Evolutionary conservation across 352 stramenopile species (phyloP), one percentile per base, ranked within the genome.

Genomic region (Aphanomyces euteiches): DNA sequence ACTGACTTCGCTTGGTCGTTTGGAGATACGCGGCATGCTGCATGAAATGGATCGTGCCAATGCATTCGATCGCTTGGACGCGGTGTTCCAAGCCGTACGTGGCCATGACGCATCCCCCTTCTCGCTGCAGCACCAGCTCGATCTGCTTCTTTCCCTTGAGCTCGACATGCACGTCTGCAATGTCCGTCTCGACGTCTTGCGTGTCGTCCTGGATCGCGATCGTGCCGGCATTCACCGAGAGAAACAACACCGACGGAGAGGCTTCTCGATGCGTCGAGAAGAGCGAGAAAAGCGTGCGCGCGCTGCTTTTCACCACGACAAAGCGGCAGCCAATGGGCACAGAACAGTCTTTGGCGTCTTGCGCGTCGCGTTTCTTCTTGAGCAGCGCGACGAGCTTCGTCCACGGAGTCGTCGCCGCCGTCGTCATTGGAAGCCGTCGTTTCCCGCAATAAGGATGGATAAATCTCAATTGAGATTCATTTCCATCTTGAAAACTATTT

Each of bases 21-120:
- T 37, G 64, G 37, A 70, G 17, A 40, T 61, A 19, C 17, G 12
- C 47, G 15, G 61, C 48, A 47, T 70, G 64, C n/a, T 70, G 64
- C 4, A 70, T 63, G 38, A 70, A 41, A 21, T 70, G 12, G 8
- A 70, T 28, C n/a, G 47, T 56, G 15, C n/a, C 64, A 15, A 28
- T 39, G 40, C 59, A 70, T 21, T 70, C 64, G 40, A 61, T 34
- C 17, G 64, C 47, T 15, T 54, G 15, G 36, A 61, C 6, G 8
- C n/a, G 45, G 7, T 10, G 21, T 34, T 61, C 64, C 8, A 70
- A 63, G 5, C 43, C 54, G 34, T 43, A 61, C 28, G 28, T 40
- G 7, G 21, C 36, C 19, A 37, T n/a, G 6, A n/a, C 43, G 43
- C 43, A n/a, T 50, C 17, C 10, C 43, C 17, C 10, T 50, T 50